These are phyloP conservation scores for Nakazawaea populi DNA, from an alignment of 805 yeast genomes.

Conservation along the genomic window DNA sequence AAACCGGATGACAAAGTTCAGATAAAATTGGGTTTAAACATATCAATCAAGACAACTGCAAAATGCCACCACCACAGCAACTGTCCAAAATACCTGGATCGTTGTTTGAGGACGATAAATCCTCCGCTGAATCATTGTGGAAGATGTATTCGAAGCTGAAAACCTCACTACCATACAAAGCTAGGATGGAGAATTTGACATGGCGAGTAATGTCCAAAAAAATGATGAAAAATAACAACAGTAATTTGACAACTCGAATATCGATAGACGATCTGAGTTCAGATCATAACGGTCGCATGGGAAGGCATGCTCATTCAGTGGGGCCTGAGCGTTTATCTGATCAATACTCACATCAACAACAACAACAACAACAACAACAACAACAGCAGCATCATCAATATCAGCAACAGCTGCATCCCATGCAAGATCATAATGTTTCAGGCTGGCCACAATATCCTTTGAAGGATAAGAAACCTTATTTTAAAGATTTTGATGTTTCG, in stretches of 20 bases:
- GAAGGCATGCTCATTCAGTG: neutral
- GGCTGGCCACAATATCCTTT: conserved; percentile 5
- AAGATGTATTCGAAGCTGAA: conserved; percentile 75
- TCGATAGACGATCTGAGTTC: neutral
- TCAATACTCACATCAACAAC: neutral
- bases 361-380: neutral
- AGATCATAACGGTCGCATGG: neutral
- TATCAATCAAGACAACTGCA: neutral
- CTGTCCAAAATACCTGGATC: neutral
- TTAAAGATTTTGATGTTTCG: conserved; percentile 6
- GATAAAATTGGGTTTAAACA: too few relatives aligned
- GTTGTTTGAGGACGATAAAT: neutral
- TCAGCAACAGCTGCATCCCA: neutral
- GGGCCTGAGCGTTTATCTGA: neutral
- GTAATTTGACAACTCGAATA: conserved; percentile 1
- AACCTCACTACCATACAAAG: conserved; percentile 65
- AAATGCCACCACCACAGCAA: neutral
- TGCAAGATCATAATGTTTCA: neutral
- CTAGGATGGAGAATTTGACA: conserved; percentile 77
- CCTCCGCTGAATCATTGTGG: conserved; percentile 47
- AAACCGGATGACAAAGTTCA: neutral
- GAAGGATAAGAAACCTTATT: conserved; percentile 7
- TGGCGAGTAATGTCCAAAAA: conserved; percentile 80
- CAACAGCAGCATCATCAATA: neutral
- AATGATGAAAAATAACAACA: conserved; percentile 11